Conservation (phyloP, 2,329 filamentous ascomycete genomes). For the Pseudogymnoascus sp. region DNA sequence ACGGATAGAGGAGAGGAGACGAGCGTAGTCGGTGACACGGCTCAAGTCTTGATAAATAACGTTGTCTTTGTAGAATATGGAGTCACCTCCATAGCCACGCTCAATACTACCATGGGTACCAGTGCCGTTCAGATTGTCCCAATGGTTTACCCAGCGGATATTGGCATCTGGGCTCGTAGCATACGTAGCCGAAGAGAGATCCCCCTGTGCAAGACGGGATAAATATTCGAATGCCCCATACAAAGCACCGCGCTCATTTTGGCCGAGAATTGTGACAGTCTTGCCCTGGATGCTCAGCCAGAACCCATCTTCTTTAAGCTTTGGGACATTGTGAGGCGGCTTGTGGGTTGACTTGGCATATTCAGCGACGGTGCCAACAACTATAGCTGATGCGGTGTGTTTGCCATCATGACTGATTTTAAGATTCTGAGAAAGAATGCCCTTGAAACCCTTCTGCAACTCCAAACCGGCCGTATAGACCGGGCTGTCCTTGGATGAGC, state of each 20-base stretch:
- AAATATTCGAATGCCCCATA: slow-evolving; percentile 65
- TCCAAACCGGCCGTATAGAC: slow-evolving; percentile 53
- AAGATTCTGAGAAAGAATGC: slow-evolving; percentile 47
- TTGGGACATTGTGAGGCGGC: slow-evolving; percentile 24
- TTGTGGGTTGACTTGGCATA: slow-evolving; percentile 31
- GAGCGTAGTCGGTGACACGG: slow-evolving; percentile 54
- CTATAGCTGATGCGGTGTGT: slow-evolving; percentile 30
- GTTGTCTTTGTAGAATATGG: slow-evolving; percentile 59
- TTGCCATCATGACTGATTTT: slow-evolving; percentile 26
- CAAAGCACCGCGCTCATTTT: slow-evolving; percentile 59
- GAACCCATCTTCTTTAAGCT: slow-evolving; percentile 51
- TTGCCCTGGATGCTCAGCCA: slow-evolving; percentile 44
- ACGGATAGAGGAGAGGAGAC: slow-evolving; percentile 57
- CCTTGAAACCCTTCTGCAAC: slow-evolving; percentile 47
- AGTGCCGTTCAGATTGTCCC: slow-evolving; percentile 57
- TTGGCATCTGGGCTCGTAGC: slow-evolving; percentile 50
- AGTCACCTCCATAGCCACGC: slow-evolving; percentile 58
- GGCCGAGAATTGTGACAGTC: slow-evolving; percentile 51
- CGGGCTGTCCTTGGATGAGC: slow-evolving; percentile 45
- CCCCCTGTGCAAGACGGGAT: slow-evolving; percentile 53
- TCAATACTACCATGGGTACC: slow-evolving; percentile 48
- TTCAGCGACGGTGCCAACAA: slow-evolving; percentile 42
- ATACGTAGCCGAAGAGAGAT: slow-evolving; percentile 41
- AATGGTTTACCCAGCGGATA: slow-evolving; percentile 63
- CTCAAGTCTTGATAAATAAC: slow-evolving; percentile 50